Conservation (phyloP, 495 filamentous ascomycete species). For the Stereocaulon alpinum region DNA sequence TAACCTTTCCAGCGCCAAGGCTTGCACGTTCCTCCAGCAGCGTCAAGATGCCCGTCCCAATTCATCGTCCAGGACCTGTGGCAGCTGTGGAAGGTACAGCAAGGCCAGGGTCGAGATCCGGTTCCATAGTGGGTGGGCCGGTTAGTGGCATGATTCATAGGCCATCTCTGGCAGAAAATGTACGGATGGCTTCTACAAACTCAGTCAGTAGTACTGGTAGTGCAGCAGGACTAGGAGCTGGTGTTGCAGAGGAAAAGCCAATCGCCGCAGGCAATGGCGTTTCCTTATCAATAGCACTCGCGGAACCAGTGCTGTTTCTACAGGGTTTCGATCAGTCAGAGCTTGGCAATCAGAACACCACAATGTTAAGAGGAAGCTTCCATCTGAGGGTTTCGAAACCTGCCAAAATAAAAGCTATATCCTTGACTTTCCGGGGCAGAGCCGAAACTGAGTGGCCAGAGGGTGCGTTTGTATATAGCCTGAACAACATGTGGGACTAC, state of each 20-base stretch:
- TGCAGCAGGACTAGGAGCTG: background rate
- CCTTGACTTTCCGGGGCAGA: slow-evolving; percentile 73
- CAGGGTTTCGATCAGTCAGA: slow-evolving; percentile 84
- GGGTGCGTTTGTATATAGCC: slow-evolving; percentile 40
- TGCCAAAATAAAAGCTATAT: slow-evolving; percentile 90
- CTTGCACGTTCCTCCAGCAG: background rate
- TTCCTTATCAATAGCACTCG: slow-evolving; percentile 61
- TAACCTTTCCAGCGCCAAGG: background rate
- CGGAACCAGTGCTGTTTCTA: slow-evolving; percentile 83
- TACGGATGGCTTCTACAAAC: slow-evolving; percentile 21
- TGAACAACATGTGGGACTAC: background rate
- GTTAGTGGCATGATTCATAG: slow-evolving; percentile 29
- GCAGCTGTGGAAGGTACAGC: slow-evolving; percentile 19
- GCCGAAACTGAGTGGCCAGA: slow-evolving; percentile 95
- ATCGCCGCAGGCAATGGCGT: slow-evolving; percentile 66
- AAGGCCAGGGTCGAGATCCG: slow-evolving; percentile 21
- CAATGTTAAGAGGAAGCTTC: slow-evolving; percentile 78
- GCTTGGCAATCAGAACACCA: slow-evolving; percentile 55
- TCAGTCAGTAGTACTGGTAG: slow-evolving; percentile 29
- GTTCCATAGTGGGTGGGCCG: slow-evolving; percentile 27
- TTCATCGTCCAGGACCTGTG: slow-evolving; percentile 23
- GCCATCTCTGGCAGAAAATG: slow-evolving; percentile 24
- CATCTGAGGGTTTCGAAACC: slow-evolving; percentile 76
- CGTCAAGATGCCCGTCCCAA: background rate
- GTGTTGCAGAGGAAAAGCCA: slow-evolving; percentile 49